Conservation (phyloP, 106 monocot species). For the Dactylorhiza incarnata region DNA sequence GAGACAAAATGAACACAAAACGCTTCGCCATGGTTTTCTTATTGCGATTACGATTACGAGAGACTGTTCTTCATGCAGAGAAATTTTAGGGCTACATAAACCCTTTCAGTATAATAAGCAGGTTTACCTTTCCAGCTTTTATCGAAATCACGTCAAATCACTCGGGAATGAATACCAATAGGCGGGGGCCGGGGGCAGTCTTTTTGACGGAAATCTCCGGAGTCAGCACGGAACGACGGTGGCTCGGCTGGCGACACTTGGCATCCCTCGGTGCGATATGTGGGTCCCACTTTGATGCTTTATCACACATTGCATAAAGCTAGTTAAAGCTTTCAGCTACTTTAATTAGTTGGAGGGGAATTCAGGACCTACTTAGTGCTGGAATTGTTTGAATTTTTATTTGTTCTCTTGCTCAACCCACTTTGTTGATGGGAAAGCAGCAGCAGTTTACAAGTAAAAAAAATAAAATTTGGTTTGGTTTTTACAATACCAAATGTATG, state of each 20-base stretch:
- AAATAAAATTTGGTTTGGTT: neutral
- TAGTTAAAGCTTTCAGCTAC: neutral
- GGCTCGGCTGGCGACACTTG: neutral
- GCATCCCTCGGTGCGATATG: neutral
- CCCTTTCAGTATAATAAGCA: neutral
- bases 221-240: neutral
- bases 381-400: neutral
- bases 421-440: neutral
- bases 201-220: neutral
- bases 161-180: no score
- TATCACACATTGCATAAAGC: neutral
- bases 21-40: no score
- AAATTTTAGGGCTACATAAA: neutral
- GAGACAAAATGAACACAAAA: no score
- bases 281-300: neutral
- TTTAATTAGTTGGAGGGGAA: neutral
- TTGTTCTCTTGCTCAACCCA: neutral
- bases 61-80: no score
- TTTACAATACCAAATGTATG: neutral
- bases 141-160: neutral
- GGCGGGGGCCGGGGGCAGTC: no score
- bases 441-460: neutral
- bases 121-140: neutral
- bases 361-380: neutral
- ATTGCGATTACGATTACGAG: no score